Base-by-base conservation (phyloP, 164 flowering plant species). In the Magnolia officinalis region DNA sequence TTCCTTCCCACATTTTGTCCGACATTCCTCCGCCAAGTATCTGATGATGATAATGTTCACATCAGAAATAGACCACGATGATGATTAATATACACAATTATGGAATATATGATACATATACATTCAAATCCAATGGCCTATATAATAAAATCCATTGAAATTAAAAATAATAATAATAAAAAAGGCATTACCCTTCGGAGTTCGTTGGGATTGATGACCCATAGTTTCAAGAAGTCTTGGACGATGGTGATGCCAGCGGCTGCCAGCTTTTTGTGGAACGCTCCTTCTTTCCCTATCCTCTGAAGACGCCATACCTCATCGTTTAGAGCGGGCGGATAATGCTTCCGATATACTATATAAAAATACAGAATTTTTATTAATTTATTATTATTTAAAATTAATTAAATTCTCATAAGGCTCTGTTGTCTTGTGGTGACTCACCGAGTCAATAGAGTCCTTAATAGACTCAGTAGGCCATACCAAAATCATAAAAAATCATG, bases 291-390 rank as follows among this genome's bases (percentile, higher is more conserved):
- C 18, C 91, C 91, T 7, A 93, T 91, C 83, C 84, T 93, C 81
- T 89, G 93, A 8, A 95, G 84, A 9, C 97, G 89, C 98, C 97
- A 95, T 3, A 95, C 93, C 18, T 92, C 92, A 65, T 95, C 98
- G 0, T 79, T 80, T 24, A 91, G 77, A 67, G 63, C 77, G 13
- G 98, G 98, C 29, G 96, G 97, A 37, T 90, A 81, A 76, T 93
- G 97, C 81, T 95, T 95, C 85, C 83, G 88, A 85, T 95, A 95
- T 81, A 85, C 98, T 95, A 87, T 14, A 74, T 6, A 31, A 49
- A 52, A 37, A 7, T n/a, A 0, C 2, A 55, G 9, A 55, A 37
- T 61, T 58, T 29, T 23, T 31, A 5, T 24, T 24, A 21, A 66
- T 21, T 8, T 66, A 5, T 5, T 8, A 6, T 66, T 66, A 66